Conservation (phyloP, 768 basidiomycete species). For the Boletellus ananas region DNA sequence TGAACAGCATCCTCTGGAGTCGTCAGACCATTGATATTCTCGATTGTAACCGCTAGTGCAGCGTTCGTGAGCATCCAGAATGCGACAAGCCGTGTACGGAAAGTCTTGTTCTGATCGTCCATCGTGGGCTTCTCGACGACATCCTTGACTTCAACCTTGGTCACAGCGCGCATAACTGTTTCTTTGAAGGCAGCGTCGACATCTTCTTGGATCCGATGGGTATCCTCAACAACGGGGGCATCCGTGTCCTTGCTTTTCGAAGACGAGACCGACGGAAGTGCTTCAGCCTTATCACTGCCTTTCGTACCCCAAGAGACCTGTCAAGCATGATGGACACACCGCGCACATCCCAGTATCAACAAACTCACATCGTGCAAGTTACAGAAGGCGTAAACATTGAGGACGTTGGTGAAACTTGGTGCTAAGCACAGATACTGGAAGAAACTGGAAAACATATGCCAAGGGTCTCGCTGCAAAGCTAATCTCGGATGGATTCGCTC, state of each 20-base stretch:
- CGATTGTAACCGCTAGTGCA: conserved; percentile 65
- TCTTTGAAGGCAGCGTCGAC: conserved; percentile 90
- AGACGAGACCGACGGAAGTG: conserved; percentile 83
- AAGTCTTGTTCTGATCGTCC: conserved; percentile 90
- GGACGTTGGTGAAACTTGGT: conserved; percentile 89
- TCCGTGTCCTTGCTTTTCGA: conserved; percentile 75
- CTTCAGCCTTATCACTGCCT: conserved; percentile 91
- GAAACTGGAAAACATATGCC: conserved; percentile 97
- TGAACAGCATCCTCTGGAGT: conserved; percentile 33
- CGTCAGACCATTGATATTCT: conserved; percentile 66
- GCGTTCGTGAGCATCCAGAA: conserved; percentile 80
- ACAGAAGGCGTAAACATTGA: conserved; percentile 97
- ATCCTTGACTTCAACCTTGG: conserved; percentile 66
- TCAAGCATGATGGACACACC: neutral
- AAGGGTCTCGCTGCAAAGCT: conserved; percentile 77
- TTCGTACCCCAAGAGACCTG: conserved; percentile 94
- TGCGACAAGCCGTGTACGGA: conserved; percentile 84
- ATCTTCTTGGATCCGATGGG: conserved; percentile 78
- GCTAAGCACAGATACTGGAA: conserved; percentile 87
- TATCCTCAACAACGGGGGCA: conserved; percentile 80
- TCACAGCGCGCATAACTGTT: conserved; percentile 83
- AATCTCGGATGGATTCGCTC: conserved; percentile 3
- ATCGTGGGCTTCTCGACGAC: conserved; percentile 72
- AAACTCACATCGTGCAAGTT: conserved; percentile 81
- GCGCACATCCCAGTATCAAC: neutral